Conservation (phyloP, 2,329 filamentous ascomycete genomes). For the Atkinsonella hypoxylon region DNA sequence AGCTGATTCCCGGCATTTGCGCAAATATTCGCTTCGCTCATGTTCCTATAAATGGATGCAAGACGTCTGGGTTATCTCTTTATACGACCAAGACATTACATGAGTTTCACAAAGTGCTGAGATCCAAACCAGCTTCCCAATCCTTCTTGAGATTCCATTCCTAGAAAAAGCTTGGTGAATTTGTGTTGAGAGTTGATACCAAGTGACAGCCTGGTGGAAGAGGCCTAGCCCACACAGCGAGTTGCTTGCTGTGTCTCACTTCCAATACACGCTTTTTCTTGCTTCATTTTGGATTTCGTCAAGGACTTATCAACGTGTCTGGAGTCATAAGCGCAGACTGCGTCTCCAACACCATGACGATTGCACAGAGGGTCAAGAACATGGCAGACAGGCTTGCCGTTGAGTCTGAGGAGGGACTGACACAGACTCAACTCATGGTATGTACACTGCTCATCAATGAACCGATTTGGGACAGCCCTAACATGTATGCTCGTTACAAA, state of each 20-base stretch:
- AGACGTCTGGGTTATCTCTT: too few species aligned
- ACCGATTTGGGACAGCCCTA: neutral
- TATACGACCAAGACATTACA: too few species aligned
- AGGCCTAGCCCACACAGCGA: too few species aligned
- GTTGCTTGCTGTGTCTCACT: too few species aligned
- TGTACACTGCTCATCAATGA: constrained; percentile 20
- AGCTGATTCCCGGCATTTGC: neutral
- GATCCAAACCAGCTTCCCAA: neutral
- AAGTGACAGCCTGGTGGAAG: too few species aligned
- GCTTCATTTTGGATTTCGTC: neutral
- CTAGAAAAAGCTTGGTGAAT: neutral
- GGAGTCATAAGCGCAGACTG: neutral
- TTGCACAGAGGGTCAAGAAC: constrained; percentile 18
- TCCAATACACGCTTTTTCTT: neutral
- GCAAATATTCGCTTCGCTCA: too few species aligned
- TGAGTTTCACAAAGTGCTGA: too few species aligned
- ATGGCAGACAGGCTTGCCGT: constrained; percentile 55
- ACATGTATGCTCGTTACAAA: neutral
- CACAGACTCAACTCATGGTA: constrained; percentile 67
- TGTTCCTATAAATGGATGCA: too few species aligned
- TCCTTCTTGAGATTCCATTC: neutral
- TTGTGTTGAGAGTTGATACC: too few species aligned
- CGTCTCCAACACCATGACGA: neutral
- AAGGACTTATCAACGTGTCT: neutral
- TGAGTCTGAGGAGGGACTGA: constrained; percentile 63